Evolutionary conservation across 257 asterid species (phyloP).

Genomic region (Ilex aquifolium): DNA sequence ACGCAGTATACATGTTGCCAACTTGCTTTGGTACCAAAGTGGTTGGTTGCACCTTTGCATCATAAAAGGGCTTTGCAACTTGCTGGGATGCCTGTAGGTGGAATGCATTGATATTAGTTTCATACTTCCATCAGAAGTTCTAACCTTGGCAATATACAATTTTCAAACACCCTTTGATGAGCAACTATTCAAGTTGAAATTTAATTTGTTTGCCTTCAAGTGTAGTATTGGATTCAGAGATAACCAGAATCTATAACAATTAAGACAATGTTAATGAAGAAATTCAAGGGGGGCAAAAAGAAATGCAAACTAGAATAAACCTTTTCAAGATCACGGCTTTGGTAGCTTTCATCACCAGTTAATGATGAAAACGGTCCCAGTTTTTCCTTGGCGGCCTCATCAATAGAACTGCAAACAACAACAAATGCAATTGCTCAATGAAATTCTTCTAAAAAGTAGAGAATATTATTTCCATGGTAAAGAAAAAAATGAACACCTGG

Average conservation of each 20-base stretch:
- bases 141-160: too few relatives aligned
- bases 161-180: background rate
- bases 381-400: constrained; percentile 72
- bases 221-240: too few relatives aligned
- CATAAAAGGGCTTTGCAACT: constrained; percentile 82
- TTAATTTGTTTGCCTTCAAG: background rate
- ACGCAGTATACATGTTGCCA: constrained; percentile 98
- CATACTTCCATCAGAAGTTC: background rate
- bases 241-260: background rate
- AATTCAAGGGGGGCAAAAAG: background rate
- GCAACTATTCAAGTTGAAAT: background rate
- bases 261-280: background rate
- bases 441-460: constrained; percentile 1
- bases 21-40: constrained; percentile 94
- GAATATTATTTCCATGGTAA: background rate
- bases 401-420: constrained; percentile 55
- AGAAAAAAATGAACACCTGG: constrained; percentile 46
- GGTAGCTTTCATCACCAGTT: constrained; percentile 72
- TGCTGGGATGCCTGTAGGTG: constrained; percentile 73
- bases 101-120: background rate
- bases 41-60: constrained; percentile 79
- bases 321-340: constrained; percentile 98
- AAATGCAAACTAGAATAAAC: constrained; percentile 24
- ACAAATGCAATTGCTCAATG: background rate
- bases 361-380: constrained; percentile 68